Base-by-base conservation (phyloP, 495 filamentous ascomycete species). In the Talaromyces liani region DNA sequence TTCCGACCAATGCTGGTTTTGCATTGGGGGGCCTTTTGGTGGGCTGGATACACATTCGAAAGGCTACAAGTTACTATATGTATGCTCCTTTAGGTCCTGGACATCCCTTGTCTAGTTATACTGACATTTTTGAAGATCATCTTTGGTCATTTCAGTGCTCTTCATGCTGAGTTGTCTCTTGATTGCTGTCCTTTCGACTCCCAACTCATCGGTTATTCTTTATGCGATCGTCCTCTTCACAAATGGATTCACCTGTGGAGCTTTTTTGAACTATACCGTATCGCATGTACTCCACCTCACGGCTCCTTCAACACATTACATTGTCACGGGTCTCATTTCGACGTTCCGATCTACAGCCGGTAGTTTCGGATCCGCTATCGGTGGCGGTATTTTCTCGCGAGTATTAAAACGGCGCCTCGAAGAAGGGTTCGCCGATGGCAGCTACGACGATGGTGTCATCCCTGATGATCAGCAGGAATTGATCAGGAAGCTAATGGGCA, bases 1-100 rank as follows among this genome's bases (percentile, higher is more conserved):
- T 92, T 56, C 88, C 90, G 0, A 92, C 89, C 1, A 93, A 92
- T 70, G 69, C 81, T 2, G 90, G 89, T 0, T 92, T 93, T 66
- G 89, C 84, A 0, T 54, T 80, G 2, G 90, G 90, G 33, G 89
- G 89, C 0, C 70, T 92, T 1, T 59, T 89, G 2, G 87, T 86
- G 3, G 90, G 90, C 7, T 82, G 79, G 72, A 64, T 91, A 18
- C 90, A 93, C 66, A 88, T 92, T 65, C 84, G 83, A 2, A 84
- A 85, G 49, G 70, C 77, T 0, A 85, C 85, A 6, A 86, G 83
- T 59, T 92, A 89, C 69, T 92, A 86, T 74, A 49, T 77, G 68
- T 84, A 68, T 66, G 71, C 72, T 27, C 20, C 8, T 12, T 34
- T 12, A 12, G 33, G 33, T 36, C 33, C 29, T 36, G 3, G 10